phyloP scores from a whole-genome alignment of 345 rosid species.

The Sisymbrium altissimum region DNA sequence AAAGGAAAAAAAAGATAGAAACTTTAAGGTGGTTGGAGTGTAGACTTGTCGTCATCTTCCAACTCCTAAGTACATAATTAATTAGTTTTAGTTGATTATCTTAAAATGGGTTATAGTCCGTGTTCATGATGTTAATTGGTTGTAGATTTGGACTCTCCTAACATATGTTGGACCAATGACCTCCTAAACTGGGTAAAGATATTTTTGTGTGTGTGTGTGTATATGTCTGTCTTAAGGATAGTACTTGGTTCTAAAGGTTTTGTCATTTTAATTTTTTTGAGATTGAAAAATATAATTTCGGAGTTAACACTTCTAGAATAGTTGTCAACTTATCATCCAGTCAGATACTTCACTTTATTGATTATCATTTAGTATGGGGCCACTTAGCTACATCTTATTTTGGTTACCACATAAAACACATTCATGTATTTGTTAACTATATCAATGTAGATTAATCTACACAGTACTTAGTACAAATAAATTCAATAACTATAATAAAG shows the following conservation, averaged over 20 bases:
- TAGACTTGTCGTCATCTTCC: slow-evolving; percentile 17
- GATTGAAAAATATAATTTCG: not conserved
- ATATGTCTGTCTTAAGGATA: not conserved
- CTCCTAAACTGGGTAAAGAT: slow-evolving; percentile 6
- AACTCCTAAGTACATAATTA: slow-evolving; percentile 18
- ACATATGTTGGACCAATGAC: slow-evolving; percentile 16
- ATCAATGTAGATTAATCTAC: not conserved
- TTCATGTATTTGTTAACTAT: not conserved
- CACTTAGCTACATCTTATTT: not conserved
- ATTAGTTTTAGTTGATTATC: slow-evolving; percentile 7
- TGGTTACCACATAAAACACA: not conserved
- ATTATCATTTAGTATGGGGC: not conserved
- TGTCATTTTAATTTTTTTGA: not conserved
- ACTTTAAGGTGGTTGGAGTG: slow-evolving; percentile 15
- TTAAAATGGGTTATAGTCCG: not conserved
- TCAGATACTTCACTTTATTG: not conserved
- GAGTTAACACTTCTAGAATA: not conserved
- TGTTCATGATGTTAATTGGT: slow-evolving; percentile 18
- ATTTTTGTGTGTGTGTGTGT: not conserved
- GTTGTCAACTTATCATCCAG: not conserved
- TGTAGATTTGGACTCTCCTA: slow-evolving; percentile 21
- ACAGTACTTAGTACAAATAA: not conserved
- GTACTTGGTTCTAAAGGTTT: not conserved
- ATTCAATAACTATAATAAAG: not conserved
- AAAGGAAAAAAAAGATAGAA: not conserved